Conservation (phyloP, 164 flowering plant species). For the Vitis rupestris region DNA sequence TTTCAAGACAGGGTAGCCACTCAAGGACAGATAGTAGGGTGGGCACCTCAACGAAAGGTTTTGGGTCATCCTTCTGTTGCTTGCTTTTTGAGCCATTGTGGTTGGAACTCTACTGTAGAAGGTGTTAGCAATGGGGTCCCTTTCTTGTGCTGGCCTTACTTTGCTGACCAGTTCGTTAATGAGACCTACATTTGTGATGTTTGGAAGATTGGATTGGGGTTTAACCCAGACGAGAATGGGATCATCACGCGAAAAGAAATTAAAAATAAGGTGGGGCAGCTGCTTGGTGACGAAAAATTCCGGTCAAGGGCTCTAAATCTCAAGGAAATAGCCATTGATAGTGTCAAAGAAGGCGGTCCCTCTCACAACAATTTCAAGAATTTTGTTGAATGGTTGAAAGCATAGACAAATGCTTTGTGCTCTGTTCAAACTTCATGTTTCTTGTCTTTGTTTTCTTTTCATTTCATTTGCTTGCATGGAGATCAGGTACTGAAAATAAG, state of each 20-base stretch:
- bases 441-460: no score
- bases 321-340: conserved; percentile 22
- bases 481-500: no score
- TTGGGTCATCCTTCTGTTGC: conserved; percentile 50
- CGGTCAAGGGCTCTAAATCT: conserved; percentile 26
- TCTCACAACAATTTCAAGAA: conserved; percentile 18
- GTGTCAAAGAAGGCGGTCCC: conserved; percentile 30
- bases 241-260: conserved; percentile 31
- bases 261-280: conserved; percentile 21
- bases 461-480: no score
- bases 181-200: conserved; percentile 41
- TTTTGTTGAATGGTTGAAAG: conserved; percentile 23
- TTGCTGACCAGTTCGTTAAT: conserved; percentile 47
- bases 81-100: conserved; percentile 62
- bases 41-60: conserved; percentile 60
- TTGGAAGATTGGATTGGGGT: conserved; percentile 46
- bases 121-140: conserved; percentile 49
- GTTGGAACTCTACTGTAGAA: conserved; percentile 67
- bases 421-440: no score
- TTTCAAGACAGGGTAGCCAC: conserved; percentile 27
- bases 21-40: conserved; percentile 38
- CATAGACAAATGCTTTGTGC: neutral
- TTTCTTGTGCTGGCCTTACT: conserved; percentile 59
- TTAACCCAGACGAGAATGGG: conserved; percentile 26
- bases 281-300: conserved; percentile 24